A percentile compares a stretch with the other conserved stretches of the same genome.
These are phyloP conservation scores for Ceratocystis harringtonii DNA, from an alignment of 2,329 filamentous ascomycete genomes.

Conservation along the genomic window DNA sequence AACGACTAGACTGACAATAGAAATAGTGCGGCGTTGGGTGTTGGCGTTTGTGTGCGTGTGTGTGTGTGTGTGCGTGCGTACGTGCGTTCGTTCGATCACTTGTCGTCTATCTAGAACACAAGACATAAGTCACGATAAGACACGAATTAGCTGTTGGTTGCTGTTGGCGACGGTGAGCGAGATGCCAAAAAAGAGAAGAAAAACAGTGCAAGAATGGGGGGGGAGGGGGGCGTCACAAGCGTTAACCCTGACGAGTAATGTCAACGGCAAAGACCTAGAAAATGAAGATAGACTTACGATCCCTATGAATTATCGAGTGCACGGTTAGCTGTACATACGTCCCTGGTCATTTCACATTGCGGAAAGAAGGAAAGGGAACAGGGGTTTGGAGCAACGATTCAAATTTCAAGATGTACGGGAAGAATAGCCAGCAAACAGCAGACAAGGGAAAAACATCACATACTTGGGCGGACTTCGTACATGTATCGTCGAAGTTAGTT, in stretches of 20 bases:
- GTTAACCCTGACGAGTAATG: not conserved
- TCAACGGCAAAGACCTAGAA: not conserved
- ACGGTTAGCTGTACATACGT: conserved; percentile 2
- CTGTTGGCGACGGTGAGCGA: too few relatives aligned
- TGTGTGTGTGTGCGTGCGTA: not conserved
- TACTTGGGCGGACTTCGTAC: too few relatives aligned
- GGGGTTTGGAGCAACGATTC: not conserved
- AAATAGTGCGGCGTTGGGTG: not conserved
- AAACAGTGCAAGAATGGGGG: not conserved
- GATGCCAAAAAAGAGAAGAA: too few relatives aligned
- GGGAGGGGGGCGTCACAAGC: not conserved
- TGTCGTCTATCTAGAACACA: too few relatives aligned
- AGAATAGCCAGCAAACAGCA: not conserved
- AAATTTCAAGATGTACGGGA: not conserved
- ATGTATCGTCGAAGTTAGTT: too few relatives aligned
- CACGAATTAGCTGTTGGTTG: too few relatives aligned
- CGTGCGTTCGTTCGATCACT: too few relatives aligned
- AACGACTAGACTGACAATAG: not conserved
- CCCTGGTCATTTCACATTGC: not conserved
- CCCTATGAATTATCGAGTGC: not conserved
- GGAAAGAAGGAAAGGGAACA: not conserved
- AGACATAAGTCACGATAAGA: too few relatives aligned
- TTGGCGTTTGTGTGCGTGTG: not conserved
- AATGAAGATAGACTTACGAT: not conserved
- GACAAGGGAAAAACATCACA: not conserved